Evolutionary conservation across 2,329 filamentous ascomycete genomes (phyloP).

Genomic region (Neonectria punicea): DNA sequence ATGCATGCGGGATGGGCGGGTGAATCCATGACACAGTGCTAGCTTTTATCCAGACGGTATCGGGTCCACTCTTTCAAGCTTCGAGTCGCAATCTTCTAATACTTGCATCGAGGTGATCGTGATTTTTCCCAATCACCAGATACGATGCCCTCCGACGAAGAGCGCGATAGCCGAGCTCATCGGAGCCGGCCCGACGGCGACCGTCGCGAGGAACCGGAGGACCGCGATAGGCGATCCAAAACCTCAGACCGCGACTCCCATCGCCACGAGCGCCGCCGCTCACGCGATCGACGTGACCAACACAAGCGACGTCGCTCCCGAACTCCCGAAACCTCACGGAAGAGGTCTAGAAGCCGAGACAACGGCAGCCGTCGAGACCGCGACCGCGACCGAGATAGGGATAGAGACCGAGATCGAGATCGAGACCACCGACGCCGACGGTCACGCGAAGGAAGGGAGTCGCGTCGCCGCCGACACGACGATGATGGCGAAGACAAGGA

Average conservation of each 20-base stretch:
- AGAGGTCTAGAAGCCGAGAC: slow-evolving; percentile 43
- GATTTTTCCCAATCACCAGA: neutral
- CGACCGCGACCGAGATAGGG: slow-evolving; percentile 31
- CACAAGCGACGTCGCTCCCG: slow-evolving; percentile 47
- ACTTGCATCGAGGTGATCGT: neutral
- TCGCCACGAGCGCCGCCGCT: slow-evolving; percentile 42
- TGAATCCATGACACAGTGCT: slow-evolving; percentile 13
- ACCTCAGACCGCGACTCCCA: slow-evolving; percentile 37
- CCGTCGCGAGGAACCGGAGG: slow-evolving; percentile 25
- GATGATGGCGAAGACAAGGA: slow-evolving; percentile 28
- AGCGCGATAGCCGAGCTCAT: slow-evolving; percentile 31
- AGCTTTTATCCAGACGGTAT: neutral
- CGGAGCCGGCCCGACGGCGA: slow-evolving; percentile 36
- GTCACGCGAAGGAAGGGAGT: slow-evolving; percentile 47
- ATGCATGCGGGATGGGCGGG: slow-evolving; percentile 18
- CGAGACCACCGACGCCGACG: slow-evolving; percentile 42
- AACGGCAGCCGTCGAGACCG: slow-evolving; percentile 31
- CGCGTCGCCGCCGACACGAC: slow-evolving; percentile 39
- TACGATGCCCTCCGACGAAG: slow-evolving; percentile 43
- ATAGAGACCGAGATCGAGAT: slow-evolving; percentile 34
- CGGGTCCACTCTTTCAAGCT: slow-evolving; percentile 13
- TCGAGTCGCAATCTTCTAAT: neutral
- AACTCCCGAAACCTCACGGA: slow-evolving; percentile 44
- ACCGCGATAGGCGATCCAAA: slow-evolving; percentile 38
- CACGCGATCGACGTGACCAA: slow-evolving; percentile 43